Evolutionary conservation across 495 filamentous ascomycete species (phyloP).

Genomic region (Geoglossum glabrum): DNA sequence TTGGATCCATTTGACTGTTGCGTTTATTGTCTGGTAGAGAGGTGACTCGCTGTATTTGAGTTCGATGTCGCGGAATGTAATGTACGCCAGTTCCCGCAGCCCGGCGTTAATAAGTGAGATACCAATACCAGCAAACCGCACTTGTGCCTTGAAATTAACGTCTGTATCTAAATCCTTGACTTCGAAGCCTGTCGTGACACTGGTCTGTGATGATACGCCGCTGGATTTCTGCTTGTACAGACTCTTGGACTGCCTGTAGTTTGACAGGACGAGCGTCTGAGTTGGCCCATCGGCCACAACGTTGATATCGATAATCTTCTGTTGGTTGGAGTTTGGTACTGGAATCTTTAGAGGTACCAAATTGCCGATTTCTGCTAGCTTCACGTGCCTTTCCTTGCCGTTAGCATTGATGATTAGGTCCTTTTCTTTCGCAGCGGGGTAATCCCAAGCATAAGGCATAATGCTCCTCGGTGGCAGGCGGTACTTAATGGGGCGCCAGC

Average conservation of each 20-base stretch:
- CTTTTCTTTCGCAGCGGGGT: slow-evolving; percentile 88
- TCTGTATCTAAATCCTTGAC: slow-evolving; percentile 77
- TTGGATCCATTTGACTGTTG: slow-evolving; percentile 93
- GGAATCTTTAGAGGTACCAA: slow-evolving; percentile 72
- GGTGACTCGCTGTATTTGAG: slow-evolving; percentile 81
- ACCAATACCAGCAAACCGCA: slow-evolving; percentile 76
- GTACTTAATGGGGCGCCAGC: slow-evolving; percentile 81
- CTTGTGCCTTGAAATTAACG: slow-evolving; percentile 69
- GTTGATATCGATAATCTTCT: slow-evolving; percentile 86
- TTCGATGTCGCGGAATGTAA: slow-evolving; percentile 84
- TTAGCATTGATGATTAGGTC: slow-evolving; percentile 66
- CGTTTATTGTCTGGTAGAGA: slow-evolving; percentile 73
- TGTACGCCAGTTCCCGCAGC: slow-evolving; percentile 75
- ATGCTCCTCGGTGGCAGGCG: slow-evolving; percentile 87
- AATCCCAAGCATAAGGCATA: slow-evolving; percentile 99
- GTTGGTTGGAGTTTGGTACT: slow-evolving; percentile 31
- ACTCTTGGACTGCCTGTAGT: slow-evolving; percentile 84
- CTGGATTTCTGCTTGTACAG: slow-evolving; percentile 68
- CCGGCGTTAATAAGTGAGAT: slow-evolving; percentile 87
- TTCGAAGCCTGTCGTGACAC: slow-evolving; percentile 56
- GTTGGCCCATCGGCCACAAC: slow-evolving; percentile 88
- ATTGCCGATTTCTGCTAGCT: slow-evolving; percentile 90
- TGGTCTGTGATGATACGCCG: slow-evolving; percentile 32
- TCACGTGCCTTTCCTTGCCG: slow-evolving; percentile 71
- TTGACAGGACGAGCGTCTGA: slow-evolving; percentile 83